phyloP scores from a whole-genome alignment of 306 rosid genomes.

The Senna siamea region DNA sequence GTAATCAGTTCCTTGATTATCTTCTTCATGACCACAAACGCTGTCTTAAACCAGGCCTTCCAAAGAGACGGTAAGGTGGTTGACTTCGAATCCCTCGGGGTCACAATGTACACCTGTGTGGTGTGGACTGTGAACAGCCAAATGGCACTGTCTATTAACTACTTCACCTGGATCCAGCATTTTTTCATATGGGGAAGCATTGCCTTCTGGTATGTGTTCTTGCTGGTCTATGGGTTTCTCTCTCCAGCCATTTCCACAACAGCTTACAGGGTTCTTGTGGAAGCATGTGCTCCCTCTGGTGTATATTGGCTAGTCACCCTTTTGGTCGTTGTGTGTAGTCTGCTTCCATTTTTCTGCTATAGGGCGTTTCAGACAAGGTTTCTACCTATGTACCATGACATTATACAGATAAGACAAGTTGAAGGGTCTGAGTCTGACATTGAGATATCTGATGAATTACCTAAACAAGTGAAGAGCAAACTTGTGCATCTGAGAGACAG shows the following conservation, averaged over 20 bases:
- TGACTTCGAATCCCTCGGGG: slow-evolving; percentile 69
- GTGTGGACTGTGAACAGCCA: slow-evolving; percentile 87
- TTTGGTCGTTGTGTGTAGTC: slow-evolving; percentile 58
- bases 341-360: slow-evolving; percentile 68
- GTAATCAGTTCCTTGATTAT: slow-evolving; percentile 68
- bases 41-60: slow-evolving; percentile 59
- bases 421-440: slow-evolving; percentile 39
- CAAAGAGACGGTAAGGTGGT: slow-evolving; percentile 65
- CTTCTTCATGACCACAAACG: slow-evolving; percentile 66
- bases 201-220: slow-evolving; percentile 66
- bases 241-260: slow-evolving; percentile 63
- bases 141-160: slow-evolving; percentile 87
- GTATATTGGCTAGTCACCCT: slow-evolving; percentile 72
- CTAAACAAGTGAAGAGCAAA: slow-evolving; percentile 46
- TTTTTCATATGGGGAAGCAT: slow-evolving; percentile 86
- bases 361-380: slow-evolving; percentile 76
- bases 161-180: slow-evolving; percentile 92
- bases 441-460: slow-evolving; percentile 47
- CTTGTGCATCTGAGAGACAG: slow-evolving; percentile 50
- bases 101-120: slow-evolving; percentile 68
- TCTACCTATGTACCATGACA: slow-evolving; percentile 74
- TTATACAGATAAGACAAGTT: slow-evolving; percentile 58
- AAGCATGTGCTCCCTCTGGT: slow-evolving; percentile 68
- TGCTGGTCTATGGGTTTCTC: slow-evolving; percentile 61
- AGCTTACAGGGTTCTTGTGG: slow-evolving; percentile 68